phyloP scores from a whole-genome alignment of 371 early-diverging fungal species.

The Encephalitozoon hellem region DNA sequence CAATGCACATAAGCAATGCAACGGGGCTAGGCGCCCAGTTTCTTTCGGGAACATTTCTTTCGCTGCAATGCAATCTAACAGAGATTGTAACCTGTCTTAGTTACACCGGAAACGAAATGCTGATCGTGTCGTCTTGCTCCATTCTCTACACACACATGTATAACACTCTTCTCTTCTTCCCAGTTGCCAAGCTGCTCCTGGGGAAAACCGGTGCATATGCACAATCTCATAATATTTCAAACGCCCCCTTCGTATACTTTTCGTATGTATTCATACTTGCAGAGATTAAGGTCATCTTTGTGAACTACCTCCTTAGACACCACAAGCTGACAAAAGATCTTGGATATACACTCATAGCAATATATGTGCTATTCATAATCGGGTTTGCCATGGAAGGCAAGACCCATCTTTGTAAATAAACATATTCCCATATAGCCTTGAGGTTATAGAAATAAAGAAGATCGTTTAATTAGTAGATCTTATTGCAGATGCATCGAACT shows the following conservation, averaged over 20 bases:
- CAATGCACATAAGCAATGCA: neutral
- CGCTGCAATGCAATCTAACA: neutral
- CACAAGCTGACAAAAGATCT: constrained; percentile 24
- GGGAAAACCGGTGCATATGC: neutral
- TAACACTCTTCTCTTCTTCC: neutral
- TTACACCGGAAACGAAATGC: neutral
- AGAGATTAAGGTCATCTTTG: neutral
- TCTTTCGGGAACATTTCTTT: neutral
- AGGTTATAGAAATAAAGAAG: neutral
- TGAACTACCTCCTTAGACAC: constrained; percentile 23
- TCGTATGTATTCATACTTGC: constrained; percentile 7
- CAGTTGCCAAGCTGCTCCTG: neutral
- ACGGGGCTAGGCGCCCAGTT: neutral
- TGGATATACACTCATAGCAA: constrained; percentile 6
- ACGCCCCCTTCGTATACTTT: neutral
- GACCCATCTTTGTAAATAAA: constrained; percentile 3
- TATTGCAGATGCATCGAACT: constrained; percentile 24
- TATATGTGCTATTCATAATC: constrained; percentile 3
- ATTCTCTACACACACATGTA: constrained; percentile 12
- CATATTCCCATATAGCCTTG: neutral
- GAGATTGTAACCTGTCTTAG: neutral
- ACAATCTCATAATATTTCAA: neutral
- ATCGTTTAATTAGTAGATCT: constrained; percentile 10
- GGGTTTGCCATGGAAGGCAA: constrained; percentile 15
- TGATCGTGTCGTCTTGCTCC: neutral